Evolutionary conservation across 2,329 filamentous ascomycete species (phyloP).

Genomic region (Penicillium sp.): DNA sequence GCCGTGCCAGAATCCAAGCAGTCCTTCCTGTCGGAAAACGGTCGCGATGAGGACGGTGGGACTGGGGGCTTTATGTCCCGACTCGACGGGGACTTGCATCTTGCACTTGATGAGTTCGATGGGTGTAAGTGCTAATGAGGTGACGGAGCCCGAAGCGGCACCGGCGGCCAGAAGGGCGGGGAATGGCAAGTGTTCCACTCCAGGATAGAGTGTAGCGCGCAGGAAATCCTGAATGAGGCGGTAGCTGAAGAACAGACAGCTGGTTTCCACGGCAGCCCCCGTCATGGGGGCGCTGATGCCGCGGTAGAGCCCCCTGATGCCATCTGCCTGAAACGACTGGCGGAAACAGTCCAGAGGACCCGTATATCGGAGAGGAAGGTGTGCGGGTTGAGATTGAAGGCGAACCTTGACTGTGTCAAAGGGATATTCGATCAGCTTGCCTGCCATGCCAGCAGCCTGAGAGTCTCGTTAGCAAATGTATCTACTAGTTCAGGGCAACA

Average conservation of each 20-base stretch:
- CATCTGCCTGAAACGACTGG: constrained; percentile 77
- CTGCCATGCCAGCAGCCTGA: constrained; percentile 77
- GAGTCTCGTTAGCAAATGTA: not conserved
- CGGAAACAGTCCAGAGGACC: constrained; percentile 92
- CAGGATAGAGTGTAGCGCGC: constrained; percentile 61
- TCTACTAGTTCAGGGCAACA: not conserved
- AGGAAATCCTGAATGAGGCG: constrained; percentile 62
- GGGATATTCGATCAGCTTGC: constrained; percentile 96
- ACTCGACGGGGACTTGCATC: constrained; percentile 72
- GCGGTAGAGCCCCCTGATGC: constrained; percentile 79
- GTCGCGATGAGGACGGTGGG: constrained; percentile 71
- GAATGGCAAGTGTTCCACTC: constrained; percentile 64
- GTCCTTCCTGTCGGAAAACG: constrained; percentile 77
- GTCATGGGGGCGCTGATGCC: constrained; percentile 89
- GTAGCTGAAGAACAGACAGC: constrained; percentile 90
- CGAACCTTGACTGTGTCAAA: constrained; percentile 99
- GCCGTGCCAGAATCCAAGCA: constrained; percentile 90
- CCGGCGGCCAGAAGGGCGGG: constrained; percentile 74
- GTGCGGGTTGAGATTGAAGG: constrained; percentile 89
- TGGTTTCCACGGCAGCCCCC: constrained; percentile 88
- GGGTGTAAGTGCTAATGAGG: constrained; percentile 86
- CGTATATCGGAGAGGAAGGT: constrained; percentile 74
- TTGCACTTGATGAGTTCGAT: constrained; percentile 98
- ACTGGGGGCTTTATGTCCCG: constrained; percentile 50
- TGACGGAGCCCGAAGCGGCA: constrained; percentile 82